These are phyloP conservation scores for Notholithocarpus densiflorus DNA, from an alignment of 306 rosid species.

Conservation along the genomic window DNA sequence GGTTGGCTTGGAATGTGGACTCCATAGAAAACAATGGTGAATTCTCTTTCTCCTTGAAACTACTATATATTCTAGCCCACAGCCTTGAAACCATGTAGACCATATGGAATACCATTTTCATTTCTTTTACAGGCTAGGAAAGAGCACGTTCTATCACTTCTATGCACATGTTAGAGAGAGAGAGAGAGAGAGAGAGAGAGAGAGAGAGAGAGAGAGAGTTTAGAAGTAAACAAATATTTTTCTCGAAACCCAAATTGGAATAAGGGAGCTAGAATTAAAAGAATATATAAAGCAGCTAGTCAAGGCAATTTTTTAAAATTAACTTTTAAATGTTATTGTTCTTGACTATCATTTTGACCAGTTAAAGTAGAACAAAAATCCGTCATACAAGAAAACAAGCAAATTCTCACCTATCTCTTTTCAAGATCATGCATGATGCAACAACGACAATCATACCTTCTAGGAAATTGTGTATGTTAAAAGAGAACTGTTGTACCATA, in stretches of 20 bases:
- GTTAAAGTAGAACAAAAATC: neutral
- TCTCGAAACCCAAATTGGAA: neutral
- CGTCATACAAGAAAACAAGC: neutral
- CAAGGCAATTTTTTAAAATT: neutral
- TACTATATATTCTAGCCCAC: neutral
- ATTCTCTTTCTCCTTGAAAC: neutral
- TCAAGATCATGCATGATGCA: neutral
- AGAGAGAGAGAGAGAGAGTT: neutral
- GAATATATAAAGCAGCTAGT: too few relatives aligned
- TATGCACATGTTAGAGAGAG: neutral
- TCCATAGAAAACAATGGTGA: neutral
- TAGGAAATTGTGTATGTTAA: neutral
- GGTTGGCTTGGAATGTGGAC: conserved; percentile 32
- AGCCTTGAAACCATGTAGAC: neutral
- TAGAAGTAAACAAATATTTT: neutral
- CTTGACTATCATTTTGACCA: neutral
- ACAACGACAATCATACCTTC: neutral
- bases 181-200: too few relatives aligned
- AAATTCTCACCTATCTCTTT: neutral
- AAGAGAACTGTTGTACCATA: too few relatives aligned
- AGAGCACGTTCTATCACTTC: neutral
- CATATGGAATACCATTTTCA: neutral
- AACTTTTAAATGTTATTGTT: neutral
- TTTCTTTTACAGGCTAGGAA: neutral
- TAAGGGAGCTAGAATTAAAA: neutral